Conservation (phyloP, 768 basidiomycete genomes). For the Kwoniella sp. region DNA sequence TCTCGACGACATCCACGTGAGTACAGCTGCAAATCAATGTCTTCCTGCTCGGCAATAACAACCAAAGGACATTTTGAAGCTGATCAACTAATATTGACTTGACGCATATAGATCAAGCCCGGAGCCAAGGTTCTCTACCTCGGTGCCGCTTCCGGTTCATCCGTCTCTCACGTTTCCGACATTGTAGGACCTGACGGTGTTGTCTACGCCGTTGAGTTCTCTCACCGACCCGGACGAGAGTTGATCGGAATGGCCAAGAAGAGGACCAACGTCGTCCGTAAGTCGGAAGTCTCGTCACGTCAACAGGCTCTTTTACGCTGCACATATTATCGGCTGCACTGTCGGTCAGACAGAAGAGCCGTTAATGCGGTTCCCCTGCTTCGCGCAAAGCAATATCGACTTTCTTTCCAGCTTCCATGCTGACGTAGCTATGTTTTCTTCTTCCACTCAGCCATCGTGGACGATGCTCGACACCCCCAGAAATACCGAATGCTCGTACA, state of each 20-base stretch:
- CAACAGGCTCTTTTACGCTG: background rate
- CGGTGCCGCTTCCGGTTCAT: constrained; percentile 96
- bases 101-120: constrained; percentile 65
- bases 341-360: too few relatives aligned
- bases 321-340: too few relatives aligned
- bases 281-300: too few relatives aligned
- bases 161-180: constrained; percentile 98
- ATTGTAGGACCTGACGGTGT: constrained; percentile 96
- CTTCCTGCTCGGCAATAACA: background rate
- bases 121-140: constrained; percentile 96
- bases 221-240: constrained; percentile 92
- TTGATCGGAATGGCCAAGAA: constrained; percentile 99
- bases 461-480: constrained; percentile 94
- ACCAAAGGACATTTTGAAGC: too few relatives aligned
- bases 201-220: constrained; percentile 99
- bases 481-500: constrained; percentile 96
- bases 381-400: too few relatives aligned
- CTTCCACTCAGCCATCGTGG: constrained; percentile 74
- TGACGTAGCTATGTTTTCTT: constrained; percentile 2
- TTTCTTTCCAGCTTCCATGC: background rate
- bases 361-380: too few relatives aligned
- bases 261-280: constrained; percentile 97
- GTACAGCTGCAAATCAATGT: constrained; percentile 16
- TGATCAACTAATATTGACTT: background rate
- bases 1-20: constrained; percentile 78